Conservation (phyloP, 1,284 basidiomycete genomes). For the Gomphus bonarii region DNA sequence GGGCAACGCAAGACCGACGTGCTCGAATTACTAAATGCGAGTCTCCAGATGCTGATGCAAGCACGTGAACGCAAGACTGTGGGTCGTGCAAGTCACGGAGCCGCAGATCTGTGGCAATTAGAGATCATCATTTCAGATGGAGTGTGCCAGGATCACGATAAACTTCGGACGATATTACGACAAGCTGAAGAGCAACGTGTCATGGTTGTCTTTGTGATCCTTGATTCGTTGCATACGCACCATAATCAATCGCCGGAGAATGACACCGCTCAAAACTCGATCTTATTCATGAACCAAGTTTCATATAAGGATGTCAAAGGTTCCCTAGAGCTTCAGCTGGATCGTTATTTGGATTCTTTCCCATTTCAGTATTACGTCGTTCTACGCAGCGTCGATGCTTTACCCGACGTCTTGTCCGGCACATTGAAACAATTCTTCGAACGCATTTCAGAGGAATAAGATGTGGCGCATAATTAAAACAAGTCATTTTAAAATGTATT, state of each 20-base stretch:
- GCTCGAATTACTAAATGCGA: slow-evolving; percentile 75
- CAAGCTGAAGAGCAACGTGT: slow-evolving; percentile 86
- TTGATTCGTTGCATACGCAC: slow-evolving; percentile 72
- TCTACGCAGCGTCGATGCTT: slow-evolving; percentile 79
- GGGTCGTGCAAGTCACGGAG: slow-evolving; percentile 41
- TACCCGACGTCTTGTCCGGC: slow-evolving; percentile 87
- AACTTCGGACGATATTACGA: slow-evolving; percentile 71
- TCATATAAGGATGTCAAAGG: slow-evolving; percentile 80
- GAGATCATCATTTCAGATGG: slow-evolving; percentile 99
- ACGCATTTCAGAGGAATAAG: slow-evolving; percentile 51
- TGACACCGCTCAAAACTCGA: slow-evolving; percentile 44
- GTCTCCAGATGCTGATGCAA: slow-evolving; percentile 65
- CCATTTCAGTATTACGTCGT: slow-evolving; percentile 98
- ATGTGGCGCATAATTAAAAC: not conserved
- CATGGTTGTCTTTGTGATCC: slow-evolving; percentile 94
- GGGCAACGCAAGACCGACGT: slow-evolving; percentile 90
- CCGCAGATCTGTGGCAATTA: slow-evolving; percentile 91
- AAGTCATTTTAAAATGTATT: not conserved
- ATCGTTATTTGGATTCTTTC: slow-evolving; percentile 91
- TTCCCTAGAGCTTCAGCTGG: slow-evolving; percentile 79
- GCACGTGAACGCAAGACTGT: slow-evolving; percentile 59
- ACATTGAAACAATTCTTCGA: slow-evolving; percentile 92
- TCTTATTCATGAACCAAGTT: slow-evolving; percentile 89
- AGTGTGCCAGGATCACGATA: slow-evolving; percentile 93
- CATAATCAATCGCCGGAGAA: not conserved